phyloP scores from a whole-genome alignment of 2,329 filamentous ascomycete genomes.

The Beauveria caledonica region DNA sequence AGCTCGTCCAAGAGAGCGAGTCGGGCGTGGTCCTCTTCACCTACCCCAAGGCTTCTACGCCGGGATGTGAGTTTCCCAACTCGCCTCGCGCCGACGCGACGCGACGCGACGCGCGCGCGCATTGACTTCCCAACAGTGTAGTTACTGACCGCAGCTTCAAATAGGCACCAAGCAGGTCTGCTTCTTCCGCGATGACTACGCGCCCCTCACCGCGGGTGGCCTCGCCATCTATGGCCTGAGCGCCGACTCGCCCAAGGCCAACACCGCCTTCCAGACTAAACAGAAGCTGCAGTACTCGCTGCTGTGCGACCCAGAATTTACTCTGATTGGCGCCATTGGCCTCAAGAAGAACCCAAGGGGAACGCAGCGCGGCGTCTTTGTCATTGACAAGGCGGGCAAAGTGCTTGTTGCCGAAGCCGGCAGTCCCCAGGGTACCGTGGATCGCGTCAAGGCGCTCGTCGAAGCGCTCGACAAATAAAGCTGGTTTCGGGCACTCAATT shows the following conservation, averaged over 20 bases:
- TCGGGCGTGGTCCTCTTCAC: constrained; percentile 87
- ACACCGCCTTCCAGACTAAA: constrained; percentile 87
- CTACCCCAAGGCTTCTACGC: constrained; percentile 90
- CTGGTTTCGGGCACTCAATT: not conserved
- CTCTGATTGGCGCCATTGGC: constrained; percentile 79
- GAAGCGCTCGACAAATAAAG: constrained; percentile 26
- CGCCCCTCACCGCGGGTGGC: constrained; percentile 65
- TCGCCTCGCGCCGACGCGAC: not conserved
- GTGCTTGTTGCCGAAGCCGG: constrained; percentile 68
- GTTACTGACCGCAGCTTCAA: not conserved
- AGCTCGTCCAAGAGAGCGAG: constrained; percentile 75
- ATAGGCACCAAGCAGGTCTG: constrained; percentile 88
- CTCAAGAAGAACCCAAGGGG: constrained; percentile 77
- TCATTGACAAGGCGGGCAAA: constrained; percentile 73
- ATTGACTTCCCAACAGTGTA: not conserved
- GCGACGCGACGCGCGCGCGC: not conserved
- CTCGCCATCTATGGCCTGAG: constrained; percentile 86
- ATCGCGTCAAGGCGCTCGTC: constrained; percentile 66
- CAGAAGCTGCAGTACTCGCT: constrained; percentile 83
- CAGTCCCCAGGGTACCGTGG: constrained; percentile 68
- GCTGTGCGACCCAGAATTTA: constrained; percentile 69
- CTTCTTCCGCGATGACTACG: constrained; percentile 82
- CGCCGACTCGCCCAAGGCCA: constrained; percentile 79
- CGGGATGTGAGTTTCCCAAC: constrained; percentile 66
- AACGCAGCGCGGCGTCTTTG: constrained; percentile 80